Evolutionary conservation across 441 rosid genomes (phyloP).

Genomic region (Theobroma grandiflorum): DNA sequence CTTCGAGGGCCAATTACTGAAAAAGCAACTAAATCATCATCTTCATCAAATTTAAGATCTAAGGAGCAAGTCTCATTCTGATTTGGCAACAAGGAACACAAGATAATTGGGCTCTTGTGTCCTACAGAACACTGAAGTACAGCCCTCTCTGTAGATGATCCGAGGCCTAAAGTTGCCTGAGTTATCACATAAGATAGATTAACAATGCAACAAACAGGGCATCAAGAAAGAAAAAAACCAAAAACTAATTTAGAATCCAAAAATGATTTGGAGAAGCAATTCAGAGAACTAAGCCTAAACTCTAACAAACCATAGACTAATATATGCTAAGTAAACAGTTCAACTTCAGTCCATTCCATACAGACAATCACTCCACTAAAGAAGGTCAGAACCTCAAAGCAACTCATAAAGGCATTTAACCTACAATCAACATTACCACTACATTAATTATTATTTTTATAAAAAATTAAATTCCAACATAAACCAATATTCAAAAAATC

Average conservation of each 20-base stretch:
- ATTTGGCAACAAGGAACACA: slow-evolving; percentile 84
- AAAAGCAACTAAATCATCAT: slow-evolving; percentile 76
- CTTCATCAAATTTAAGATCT: slow-evolving; percentile 77
- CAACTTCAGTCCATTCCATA: neutral
- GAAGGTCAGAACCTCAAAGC: neutral
- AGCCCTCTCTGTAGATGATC: slow-evolving; percentile 64
- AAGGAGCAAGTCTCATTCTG: slow-evolving; percentile 72
- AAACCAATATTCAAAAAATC: neutral
- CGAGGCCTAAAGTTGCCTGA: slow-evolving; percentile 93
- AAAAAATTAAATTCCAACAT: neutral
- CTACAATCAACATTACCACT: neutral
- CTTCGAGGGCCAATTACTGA: slow-evolving; percentile 77
- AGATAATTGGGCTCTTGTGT: slow-evolving; percentile 61
- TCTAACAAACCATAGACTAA: neutral
- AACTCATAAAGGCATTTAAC: neutral
- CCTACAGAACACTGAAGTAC: slow-evolving; percentile 79
- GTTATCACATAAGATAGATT: slow-evolving; percentile 22
- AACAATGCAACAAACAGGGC: neutral
- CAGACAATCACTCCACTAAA: neutral
- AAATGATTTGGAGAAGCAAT: neutral
- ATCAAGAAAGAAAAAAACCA: neutral
- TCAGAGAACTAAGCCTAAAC: neutral
- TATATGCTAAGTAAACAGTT: neutral
- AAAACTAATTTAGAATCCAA: neutral
- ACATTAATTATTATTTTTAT: neutral